These are phyloP conservation scores for Solanum sitiens DNA, from an alignment of 257 asterid genomes.

Conservation along the genomic window DNA sequence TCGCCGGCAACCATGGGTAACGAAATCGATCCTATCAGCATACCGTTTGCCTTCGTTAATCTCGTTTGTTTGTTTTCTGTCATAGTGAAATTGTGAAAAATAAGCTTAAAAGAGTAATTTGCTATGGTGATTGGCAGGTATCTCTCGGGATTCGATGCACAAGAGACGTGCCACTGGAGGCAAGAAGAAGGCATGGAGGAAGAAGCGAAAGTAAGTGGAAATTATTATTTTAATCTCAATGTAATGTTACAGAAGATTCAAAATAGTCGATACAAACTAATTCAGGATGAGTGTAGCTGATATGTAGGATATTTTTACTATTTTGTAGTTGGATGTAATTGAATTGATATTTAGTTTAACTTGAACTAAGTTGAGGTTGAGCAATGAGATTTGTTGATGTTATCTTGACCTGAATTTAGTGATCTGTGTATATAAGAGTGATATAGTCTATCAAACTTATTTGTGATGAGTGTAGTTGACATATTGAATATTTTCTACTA, in stretches of 20 bases:
- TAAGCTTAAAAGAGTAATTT: background rate
- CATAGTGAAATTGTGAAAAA: background rate
- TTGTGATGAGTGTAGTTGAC: background rate
- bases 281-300: background rate
- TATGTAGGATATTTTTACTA: background rate
- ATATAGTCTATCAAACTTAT: background rate
- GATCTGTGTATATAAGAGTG: background rate
- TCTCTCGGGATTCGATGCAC: conserved; percentile 1
- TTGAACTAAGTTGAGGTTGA: background rate
- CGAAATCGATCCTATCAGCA: background rate
- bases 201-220: background rate
- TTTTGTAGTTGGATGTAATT: background rate
- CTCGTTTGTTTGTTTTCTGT: background rate
- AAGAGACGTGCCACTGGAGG: conserved; percentile 1
- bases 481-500: background rate
- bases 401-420: background rate
- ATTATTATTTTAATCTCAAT: background rate
- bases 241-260: background rate
- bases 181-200: conserved; percentile 1
- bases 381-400: background rate
- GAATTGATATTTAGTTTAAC: background rate
- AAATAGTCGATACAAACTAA: background rate
- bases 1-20: background rate
- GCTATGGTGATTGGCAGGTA: background rate
- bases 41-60: background rate